Evolutionary conservation across 345 rosid genomes (phyloP).

Genomic region (Hibiscus mutabilis): DNA sequence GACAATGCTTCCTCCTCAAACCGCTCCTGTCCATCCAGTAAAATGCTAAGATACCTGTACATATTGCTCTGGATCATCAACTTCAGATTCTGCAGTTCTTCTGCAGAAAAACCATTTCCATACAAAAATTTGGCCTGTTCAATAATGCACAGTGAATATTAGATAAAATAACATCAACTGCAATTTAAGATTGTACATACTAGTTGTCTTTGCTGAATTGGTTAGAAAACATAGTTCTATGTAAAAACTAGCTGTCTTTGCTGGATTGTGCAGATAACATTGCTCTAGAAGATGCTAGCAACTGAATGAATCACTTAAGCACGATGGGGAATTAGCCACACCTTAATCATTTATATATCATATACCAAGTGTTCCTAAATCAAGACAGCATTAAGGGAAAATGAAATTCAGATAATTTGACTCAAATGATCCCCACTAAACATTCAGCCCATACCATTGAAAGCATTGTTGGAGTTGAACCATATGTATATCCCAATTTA

Average conservation of each 20-base stretch:
- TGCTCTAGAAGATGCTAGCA: background rate
- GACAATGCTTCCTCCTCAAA: conserved; percentile 1
- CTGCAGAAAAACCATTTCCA: background rate
- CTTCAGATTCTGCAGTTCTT: background rate
- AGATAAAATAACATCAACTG: background rate
- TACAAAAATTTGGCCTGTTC: background rate
- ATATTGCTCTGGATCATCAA: background rate
- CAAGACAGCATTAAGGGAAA: background rate
- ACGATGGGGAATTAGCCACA: background rate
- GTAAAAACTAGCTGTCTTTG: background rate
- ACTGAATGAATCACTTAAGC: background rate
- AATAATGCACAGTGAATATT: background rate
- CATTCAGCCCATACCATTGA: background rate
- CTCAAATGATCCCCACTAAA: background rate
- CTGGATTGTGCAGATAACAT: background rate
- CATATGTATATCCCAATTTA: background rate
- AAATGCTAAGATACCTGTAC: background rate
- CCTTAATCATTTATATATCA: background rate
- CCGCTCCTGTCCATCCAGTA: background rate
- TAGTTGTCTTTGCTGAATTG: background rate
- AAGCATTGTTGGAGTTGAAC: background rate
- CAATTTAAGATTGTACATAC: background rate
- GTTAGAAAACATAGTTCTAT: background rate
- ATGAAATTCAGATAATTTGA: background rate
- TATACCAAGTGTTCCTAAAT: background rate